Evolutionary conservation across 495 filamentous ascomycete species (phyloP).

Genomic region (Penicillium pancosmium): DNA sequence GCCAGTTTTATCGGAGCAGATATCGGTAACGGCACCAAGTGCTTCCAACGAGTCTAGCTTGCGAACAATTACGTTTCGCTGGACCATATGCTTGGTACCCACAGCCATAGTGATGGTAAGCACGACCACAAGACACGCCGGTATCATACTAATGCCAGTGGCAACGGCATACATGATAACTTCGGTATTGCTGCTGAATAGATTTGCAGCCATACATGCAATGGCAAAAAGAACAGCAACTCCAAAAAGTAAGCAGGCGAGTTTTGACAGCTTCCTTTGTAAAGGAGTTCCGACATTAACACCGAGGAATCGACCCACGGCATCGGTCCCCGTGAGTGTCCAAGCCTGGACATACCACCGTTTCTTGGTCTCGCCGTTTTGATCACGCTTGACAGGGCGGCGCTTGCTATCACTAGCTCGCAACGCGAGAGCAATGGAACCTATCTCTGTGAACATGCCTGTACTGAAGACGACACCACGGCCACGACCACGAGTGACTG

Average conservation of each 20-base stretch:
- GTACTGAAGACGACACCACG: conserved; percentile 69
- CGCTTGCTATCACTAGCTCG: conserved; percentile 47
- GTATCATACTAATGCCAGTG: conserved; percentile 70
- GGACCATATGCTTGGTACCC: conserved; percentile 72
- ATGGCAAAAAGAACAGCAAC: conserved; percentile 70
- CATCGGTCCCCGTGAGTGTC: conserved; percentile 65
- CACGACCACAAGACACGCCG: conserved; percentile 74
- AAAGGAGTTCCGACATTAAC: conserved; percentile 73
- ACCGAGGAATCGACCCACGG: conserved; percentile 69
- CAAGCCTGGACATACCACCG: conserved; percentile 71
- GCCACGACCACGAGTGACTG: conserved; percentile 70
- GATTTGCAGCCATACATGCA: conserved; percentile 64
- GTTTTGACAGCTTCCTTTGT: conserved; percentile 68
- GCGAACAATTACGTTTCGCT: conserved; percentile 68
- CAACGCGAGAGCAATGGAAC: conserved; percentile 68
- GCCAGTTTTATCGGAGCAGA: conserved; percentile 75
- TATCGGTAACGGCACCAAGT: conserved; percentile 67
- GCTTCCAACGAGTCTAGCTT: conserved; percentile 68
- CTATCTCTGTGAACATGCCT: conserved; percentile 73
- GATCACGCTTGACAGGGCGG: conserved; percentile 59
- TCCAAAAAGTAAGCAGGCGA: conserved; percentile 70
- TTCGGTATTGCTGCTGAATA: conserved; percentile 60
- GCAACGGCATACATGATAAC: conserved; percentile 75
- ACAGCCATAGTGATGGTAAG: conserved; percentile 77
- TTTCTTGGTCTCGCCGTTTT: conserved; percentile 58